A percentile compares a stretch with the other conserved stretches of the same genome.
phyloP scores from a whole-genome alignment of 805 yeast species.

The Ogataea parapolymorpha region DNA sequence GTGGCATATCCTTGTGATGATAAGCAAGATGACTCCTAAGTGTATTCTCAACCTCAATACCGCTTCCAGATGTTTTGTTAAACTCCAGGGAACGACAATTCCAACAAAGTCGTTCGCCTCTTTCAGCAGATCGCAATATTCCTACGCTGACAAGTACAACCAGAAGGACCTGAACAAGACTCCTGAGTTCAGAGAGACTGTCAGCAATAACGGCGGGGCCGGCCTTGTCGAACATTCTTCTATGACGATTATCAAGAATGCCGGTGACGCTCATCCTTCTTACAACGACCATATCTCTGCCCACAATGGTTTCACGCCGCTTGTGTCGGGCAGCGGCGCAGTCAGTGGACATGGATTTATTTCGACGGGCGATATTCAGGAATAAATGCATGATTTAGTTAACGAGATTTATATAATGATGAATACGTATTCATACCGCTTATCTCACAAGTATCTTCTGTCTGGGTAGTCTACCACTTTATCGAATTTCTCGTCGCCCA shows the following conservation, averaged over 20 bases:
- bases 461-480: slow-evolving; percentile 38
- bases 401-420: not conserved
- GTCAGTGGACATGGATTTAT: slow-evolving; percentile 28
- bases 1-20: not conserved
- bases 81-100: slow-evolving; percentile 10
- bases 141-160: slow-evolving; percentile 26
- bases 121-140: slow-evolving; percentile 19
- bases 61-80: slow-evolving; percentile 28
- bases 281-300: slow-evolving; percentile 10
- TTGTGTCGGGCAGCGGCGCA: slow-evolving; percentile 27
- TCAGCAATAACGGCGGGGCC: slow-evolving; percentile 31
- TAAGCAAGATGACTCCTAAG: slow-evolving; percentile 25
- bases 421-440: not conserved
- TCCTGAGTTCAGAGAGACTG: slow-evolving; percentile 11
- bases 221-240: slow-evolving; percentile 27
- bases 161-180: slow-evolving; percentile 22
- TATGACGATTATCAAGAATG: slow-evolving; percentile 29
- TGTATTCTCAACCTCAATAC: slow-evolving; percentile 27
- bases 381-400: not conserved
- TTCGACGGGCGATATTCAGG: slow-evolving; percentile 9
- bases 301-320: slow-evolving; percentile 29
- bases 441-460: slow-evolving; percentile 3
- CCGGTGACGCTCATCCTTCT: slow-evolving; percentile 13
- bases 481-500: slow-evolving; percentile 61
- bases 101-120: slow-evolving; percentile 26